Evolutionary conservation across 495 filamentous ascomycete species (phyloP).

Genomic region (Aspergillus nanangensis): DNA sequence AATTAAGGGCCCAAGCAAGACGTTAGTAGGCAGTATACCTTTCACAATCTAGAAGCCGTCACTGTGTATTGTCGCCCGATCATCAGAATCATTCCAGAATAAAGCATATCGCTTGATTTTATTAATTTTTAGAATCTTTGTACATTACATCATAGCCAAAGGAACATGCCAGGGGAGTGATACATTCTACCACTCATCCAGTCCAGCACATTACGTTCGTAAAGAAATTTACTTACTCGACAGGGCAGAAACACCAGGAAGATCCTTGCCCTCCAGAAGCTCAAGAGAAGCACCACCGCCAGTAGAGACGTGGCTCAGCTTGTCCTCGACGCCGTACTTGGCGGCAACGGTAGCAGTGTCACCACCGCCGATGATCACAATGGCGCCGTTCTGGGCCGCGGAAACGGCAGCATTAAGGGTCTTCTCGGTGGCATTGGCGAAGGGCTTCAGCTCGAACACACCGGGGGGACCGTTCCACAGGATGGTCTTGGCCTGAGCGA

Average conservation of each 20-base stretch:
- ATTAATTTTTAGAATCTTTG: conserved; percentile 45
- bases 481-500: conserved; percentile 87
- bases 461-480: conserved; percentile 98
- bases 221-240: conserved; percentile 68
- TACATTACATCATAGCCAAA: conserved; percentile 22
- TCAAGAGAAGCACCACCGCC: conserved; percentile 95
- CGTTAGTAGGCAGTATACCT: no score
- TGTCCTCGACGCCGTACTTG: conserved; percentile 93
- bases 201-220: background rate
- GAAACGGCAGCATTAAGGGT: conserved; percentile 81
- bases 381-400: conserved; percentile 75
- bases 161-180: background rate
- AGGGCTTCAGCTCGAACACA: conserved; percentile 95
- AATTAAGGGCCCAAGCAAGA: no score
- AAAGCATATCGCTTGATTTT: conserved; percentile 29
- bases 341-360: conserved; percentile 97
- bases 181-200: background rate
- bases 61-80: conserved; percentile 16
- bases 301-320: conserved; percentile 96
- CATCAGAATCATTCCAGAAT: conserved; percentile 13
- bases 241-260: conserved; percentile 91
- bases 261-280: conserved; percentile 93
- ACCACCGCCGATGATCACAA: conserved; percentile 96
- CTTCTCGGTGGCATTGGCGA: conserved; percentile 84
- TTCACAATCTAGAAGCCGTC: no score